These are phyloP conservation scores for Plantago elongata DNA, from an alignment of 257 asterid species.

Conservation along the genomic window DNA sequence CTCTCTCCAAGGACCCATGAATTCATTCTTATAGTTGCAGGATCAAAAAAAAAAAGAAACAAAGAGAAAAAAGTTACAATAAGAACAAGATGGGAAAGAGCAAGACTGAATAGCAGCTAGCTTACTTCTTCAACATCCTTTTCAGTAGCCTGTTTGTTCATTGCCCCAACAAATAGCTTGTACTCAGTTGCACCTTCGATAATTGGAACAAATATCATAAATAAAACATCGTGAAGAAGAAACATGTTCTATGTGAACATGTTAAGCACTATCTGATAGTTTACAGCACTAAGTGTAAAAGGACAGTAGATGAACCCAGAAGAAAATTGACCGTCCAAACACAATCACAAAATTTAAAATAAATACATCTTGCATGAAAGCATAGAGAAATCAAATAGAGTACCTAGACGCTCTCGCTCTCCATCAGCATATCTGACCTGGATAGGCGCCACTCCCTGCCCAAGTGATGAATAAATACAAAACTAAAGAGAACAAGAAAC, in stretches of 20 bases:
- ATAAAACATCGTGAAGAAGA: slow-evolving; percentile 5
- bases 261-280: slow-evolving; percentile 5
- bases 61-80: not conserved
- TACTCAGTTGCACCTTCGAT: slow-evolving; percentile 78
- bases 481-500: slow-evolving; percentile 12
- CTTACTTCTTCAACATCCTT: slow-evolving; percentile 90
- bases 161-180: slow-evolving; percentile 86
- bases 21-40: slow-evolving; percentile 10
- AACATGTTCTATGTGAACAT: not conserved
- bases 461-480: slow-evolving; percentile 25
- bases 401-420: slow-evolving; percentile 98
- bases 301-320: slow-evolving; percentile 1
- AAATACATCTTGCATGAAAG: not conserved
- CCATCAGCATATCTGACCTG: slow-evolving; percentile 99
- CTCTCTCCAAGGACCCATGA: not conserved
- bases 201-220: slow-evolving; percentile 20
- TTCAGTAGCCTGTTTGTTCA: slow-evolving; percentile 88
- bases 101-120: slow-evolving; percentile 16
- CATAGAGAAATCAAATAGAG: slow-evolving; percentile 9
- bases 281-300: not conserved
- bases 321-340: no score
- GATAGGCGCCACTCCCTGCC: slow-evolving; percentile 85
- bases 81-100: slow-evolving; percentile 12
- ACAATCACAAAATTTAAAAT: no score
- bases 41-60: slow-evolving; percentile 3